A percentile compares a stretch with the other conserved stretches of the same genome.
These are phyloP conservation scores for Phalaenopsis equestris DNA, from an alignment of 106 monocot species.

Conservation along the genomic window DNA sequence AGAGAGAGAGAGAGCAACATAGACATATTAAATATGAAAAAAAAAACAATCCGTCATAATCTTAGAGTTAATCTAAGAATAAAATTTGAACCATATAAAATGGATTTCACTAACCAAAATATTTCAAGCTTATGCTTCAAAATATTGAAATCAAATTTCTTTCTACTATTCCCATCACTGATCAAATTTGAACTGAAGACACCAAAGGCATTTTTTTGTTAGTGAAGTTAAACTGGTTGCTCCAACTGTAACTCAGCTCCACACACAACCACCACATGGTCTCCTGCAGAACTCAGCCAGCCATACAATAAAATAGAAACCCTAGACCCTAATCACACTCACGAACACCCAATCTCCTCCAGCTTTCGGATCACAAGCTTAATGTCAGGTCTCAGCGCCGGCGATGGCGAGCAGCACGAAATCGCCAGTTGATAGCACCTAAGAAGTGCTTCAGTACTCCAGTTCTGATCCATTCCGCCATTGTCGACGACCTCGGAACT, in stretches of 20 bases:
- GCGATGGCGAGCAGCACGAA: constrained; percentile 80
- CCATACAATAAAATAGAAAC: not conserved
- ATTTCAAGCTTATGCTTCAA: not conserved
- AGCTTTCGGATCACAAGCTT: constrained; percentile 45
- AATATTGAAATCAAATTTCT: not conserved
- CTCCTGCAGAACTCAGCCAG: not conserved
- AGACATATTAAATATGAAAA: too few species aligned
- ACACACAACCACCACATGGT: constrained; percentile 5
- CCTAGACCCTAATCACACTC: not conserved
- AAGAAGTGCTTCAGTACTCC: constrained; percentile 33
- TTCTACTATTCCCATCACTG: not conserved
- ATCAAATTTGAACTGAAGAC: not conserved
- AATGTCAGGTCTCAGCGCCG: constrained; percentile 66
- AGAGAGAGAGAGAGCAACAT: too few species aligned
- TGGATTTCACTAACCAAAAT: not conserved
- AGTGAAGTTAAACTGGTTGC: not conserved
- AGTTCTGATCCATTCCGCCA: constrained; percentile 14
- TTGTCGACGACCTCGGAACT: constrained; percentile 26
- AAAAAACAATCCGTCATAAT: too few species aligned
- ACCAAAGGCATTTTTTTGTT: too few species aligned
- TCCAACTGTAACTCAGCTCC: not conserved
- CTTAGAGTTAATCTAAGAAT: too few species aligned
- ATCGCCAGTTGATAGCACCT: constrained; percentile 63
- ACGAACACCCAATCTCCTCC: constrained; percentile 28
- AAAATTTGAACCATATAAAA: not conserved